Base-by-base conservation (phyloP, 1,284 basidiomycete genomes). In the Rhodotorula sp. region DNA sequence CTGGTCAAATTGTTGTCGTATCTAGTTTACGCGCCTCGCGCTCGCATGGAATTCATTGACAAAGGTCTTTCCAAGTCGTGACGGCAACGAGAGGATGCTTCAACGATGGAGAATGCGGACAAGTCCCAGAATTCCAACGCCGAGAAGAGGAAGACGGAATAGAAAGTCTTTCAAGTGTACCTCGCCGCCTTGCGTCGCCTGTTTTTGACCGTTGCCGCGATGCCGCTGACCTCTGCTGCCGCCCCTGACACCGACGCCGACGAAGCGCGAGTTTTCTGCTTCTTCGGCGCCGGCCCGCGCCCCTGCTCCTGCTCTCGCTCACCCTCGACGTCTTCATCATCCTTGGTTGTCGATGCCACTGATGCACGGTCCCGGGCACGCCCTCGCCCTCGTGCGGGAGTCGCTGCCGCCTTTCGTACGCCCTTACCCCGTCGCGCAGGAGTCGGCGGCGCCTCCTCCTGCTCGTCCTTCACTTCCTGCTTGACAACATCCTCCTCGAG, bases 181-280 rank as follows among this genome's bases (percentile, higher is more conserved):
- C 62, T 24, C 17, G 68, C 68, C 13, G 58, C 68, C 54, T 70
- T 70, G n/a, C 68, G 59, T 32, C 64, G 30, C 13, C 68, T 46
- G 27, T 32, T 67, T 58, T 70, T 70, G n/a, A 70, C 68, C 2
- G 34, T 29, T 6, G 68, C 68, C 2, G 68, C 68, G 32, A 70
- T 70, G 29, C 68, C 68, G 6, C n/a, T 48, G 30, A 56, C 30
- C 27, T 54, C 60, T 2, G 19, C 27, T 15, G 46, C n/a, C 20
- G 15, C 22, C 27, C 2, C 17, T 6, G 39, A 4, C 13, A 44
- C 39, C 5, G 11, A 44, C 11, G 39, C 39, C 39, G 39, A 44
- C 39, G 39, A 44, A 17, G 13, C 39, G 4, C 39, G 39, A 10
- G 39, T 44, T n/a, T 30, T n/a, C 27, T 29, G 24, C 11, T 44